A percentile compares a stretch with the other conserved stretches of the same genome.
These are phyloP conservation scores for Wallacemonas sp. DNA, from an alignment of 208 protist species.

Conservation along the genomic window DNA sequence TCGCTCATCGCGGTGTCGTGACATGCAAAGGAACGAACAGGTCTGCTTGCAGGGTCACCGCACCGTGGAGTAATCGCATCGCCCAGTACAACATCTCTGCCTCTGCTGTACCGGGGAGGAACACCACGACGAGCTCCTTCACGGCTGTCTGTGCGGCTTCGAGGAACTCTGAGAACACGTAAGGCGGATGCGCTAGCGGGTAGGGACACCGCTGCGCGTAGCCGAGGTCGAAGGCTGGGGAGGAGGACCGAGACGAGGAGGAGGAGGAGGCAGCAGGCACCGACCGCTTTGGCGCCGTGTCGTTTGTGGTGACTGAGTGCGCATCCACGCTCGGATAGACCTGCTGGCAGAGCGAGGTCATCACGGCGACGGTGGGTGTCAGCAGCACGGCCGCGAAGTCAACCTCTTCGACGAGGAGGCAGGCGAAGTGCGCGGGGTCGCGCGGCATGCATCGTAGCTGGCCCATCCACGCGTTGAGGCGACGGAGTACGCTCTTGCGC, in stretches of 20 bases:
- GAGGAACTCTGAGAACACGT: slow-evolving; percentile 9
- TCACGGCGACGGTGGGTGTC: slow-evolving; percentile 34
- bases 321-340: slow-evolving; percentile 28
- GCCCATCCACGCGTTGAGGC: slow-evolving; percentile 15
- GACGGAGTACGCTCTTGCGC: slow-evolving; percentile 25
- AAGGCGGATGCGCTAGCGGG: background rate
- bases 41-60: slow-evolving; percentile 15
- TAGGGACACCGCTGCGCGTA: background rate
- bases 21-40: slow-evolving; percentile 4
- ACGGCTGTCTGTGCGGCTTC: slow-evolving; percentile 17
- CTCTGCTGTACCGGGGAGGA: slow-evolving; percentile 42
- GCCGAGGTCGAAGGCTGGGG: background rate
- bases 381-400: slow-evolving; percentile 38
- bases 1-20: too few species aligned
- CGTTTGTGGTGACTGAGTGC: background rate
- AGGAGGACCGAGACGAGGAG: background rate
- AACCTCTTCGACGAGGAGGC: slow-evolving; percentile 16
- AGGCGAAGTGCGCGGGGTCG: slow-evolving; percentile 12
- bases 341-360: slow-evolving; percentile 48
- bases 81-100: slow-evolving; percentile 54
- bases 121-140: slow-evolving; percentile 45
- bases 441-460: slow-evolving; percentile 9
- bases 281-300: background rate
- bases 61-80: slow-evolving; percentile 34
- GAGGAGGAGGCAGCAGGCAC: too few species aligned